Percentiles rank a stretch among this genome's conserved stretches.
Conservation (phyloP, 2,329 filamentous ascomycete genomes). For the Periglandula ipomoeae region DNA sequence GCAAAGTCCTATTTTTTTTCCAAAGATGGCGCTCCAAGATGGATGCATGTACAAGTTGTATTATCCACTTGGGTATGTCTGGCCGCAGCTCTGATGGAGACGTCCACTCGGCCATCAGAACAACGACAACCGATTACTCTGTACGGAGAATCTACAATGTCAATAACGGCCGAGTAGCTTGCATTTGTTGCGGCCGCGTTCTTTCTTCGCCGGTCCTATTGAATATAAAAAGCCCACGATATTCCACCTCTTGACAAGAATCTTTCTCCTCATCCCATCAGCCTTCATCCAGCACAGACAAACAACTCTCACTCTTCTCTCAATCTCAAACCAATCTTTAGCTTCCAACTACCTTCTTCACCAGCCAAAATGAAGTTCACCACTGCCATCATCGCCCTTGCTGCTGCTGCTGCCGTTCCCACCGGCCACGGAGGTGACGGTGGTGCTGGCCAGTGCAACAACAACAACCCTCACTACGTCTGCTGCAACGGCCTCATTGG, state of each 20-base stretch:
- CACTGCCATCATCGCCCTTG: slow-evolving; percentile 4
- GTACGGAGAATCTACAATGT: too few species aligned
- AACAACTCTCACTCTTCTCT: background rate
- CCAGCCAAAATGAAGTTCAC: slow-evolving; percentile 7
- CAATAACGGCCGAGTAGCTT: too few species aligned
- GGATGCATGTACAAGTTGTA: too few species aligned
- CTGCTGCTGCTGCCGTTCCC: slow-evolving; percentile 3
- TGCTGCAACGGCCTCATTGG: slow-evolving; percentile 3
- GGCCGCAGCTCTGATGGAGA: background rate
- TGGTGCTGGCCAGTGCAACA: background rate
- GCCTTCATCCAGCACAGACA: background rate
- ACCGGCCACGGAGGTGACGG: background rate
- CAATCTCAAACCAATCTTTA: background rate
- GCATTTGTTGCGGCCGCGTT: background rate
- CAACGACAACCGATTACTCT: background rate
- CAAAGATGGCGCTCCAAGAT: background rate
- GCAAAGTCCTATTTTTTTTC: background rate
- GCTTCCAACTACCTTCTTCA: background rate
- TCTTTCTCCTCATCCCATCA: background rate
- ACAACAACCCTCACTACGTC: background rate
- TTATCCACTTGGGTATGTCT: background rate
- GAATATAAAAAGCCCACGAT: slow-evolving; percentile 5
- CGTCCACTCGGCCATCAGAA: background rate
- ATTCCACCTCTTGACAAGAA: background rate
- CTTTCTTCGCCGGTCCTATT: background rate